Percentiles rank a stretch among this genome's conserved stretches.
phyloP scores from a whole-genome alignment of 139 green algal genomes.

The Diplosphaera chodatii region DNA sequence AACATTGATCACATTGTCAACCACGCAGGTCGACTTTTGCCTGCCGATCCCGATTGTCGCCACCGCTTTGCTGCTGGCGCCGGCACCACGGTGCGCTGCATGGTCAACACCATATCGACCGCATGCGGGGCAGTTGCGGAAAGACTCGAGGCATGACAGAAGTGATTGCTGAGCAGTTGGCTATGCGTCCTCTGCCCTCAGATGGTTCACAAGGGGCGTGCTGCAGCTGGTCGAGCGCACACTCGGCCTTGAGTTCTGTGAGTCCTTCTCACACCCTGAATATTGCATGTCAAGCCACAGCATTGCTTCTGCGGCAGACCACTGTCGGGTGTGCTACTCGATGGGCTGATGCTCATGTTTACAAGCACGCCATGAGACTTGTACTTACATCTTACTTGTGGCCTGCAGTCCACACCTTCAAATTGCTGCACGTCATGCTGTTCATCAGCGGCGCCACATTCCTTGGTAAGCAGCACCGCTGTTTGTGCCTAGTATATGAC shows the following conservation, averaged over 20 bases:
- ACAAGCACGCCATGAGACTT: too few species aligned
- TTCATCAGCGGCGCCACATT: constrained; percentile 34
- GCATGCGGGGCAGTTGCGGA: too few species aligned
- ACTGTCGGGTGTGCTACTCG: neutral
- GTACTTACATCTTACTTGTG: neutral
- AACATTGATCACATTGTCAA: too few species aligned
- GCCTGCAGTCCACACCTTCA: constrained; percentile 20
- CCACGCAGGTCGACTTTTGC: constrained; percentile 2
- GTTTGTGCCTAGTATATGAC: too few species aligned
- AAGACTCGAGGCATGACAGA: too few species aligned
- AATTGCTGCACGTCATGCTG: constrained; percentile 45
- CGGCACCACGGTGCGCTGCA: neutral
- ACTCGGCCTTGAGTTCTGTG: constrained; percentile 19
- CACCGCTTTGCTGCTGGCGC: neutral
- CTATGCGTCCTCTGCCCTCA: neutral
- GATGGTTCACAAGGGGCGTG: constrained; percentile 10
- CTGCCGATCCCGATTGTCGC: constrained; percentile 1
- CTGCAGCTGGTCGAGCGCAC: constrained; percentile 18
- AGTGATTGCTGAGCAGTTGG: too few species aligned
- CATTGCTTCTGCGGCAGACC: too few species aligned
- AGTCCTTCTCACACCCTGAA: too few species aligned
- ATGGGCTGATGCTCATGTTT: neutral
- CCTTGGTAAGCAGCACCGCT: constrained; percentile 14
- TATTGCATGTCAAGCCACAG: too few species aligned
- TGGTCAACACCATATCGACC: too few species aligned